Percentiles rank a stretch among this genome's conserved stretches.
These are phyloP conservation scores for Pseudogymnoascus sp. DNA, from an alignment of 2,329 filamentous ascomycete genomes.

Conservation along the genomic window DNA sequence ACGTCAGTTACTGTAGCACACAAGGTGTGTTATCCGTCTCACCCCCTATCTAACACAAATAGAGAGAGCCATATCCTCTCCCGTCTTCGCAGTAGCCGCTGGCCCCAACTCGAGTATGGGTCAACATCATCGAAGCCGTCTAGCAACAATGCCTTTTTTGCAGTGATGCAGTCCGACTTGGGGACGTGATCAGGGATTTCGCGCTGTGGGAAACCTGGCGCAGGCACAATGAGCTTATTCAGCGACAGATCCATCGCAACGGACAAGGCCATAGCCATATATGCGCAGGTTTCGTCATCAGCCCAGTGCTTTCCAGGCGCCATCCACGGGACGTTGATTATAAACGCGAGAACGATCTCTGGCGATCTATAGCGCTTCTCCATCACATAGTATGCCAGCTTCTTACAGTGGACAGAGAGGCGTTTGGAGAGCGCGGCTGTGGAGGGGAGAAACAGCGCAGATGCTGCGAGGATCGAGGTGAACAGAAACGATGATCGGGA, in stretches of 20 bases:
- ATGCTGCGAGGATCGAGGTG: slow-evolving; percentile 61
- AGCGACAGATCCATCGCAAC: slow-evolving; percentile 62
- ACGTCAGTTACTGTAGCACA: slow-evolving; percentile 17
- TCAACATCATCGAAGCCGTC: slow-evolving; percentile 61
- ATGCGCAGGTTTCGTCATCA: slow-evolving; percentile 65
- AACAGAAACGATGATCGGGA: slow-evolving; percentile 62
- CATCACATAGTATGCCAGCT: slow-evolving; percentile 55
- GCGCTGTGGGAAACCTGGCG: slow-evolving; percentile 38
- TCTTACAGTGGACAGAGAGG: slow-evolving; percentile 55
- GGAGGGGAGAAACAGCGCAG: slow-evolving; percentile 58
- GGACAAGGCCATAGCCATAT: slow-evolving; percentile 60
- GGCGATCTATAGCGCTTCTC: slow-evolving; percentile 57
- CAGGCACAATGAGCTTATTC: slow-evolving; percentile 59
- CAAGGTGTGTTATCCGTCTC: slow-evolving; percentile 15
- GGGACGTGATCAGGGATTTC: slow-evolving; percentile 43
- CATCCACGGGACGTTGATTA: slow-evolving; percentile 73
- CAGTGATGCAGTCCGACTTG: slow-evolving; percentile 60
- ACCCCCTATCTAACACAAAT: slow-evolving; percentile 65
- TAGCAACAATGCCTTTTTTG: slow-evolving; percentile 54
- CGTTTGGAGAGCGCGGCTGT: slow-evolving; percentile 57
- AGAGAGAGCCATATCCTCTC: slow-evolving; percentile 65
- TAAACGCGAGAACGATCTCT: slow-evolving; percentile 66
- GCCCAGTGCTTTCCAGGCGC: slow-evolving; percentile 58
- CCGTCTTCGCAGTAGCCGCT: slow-evolving; percentile 52
- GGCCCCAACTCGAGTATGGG: slow-evolving; percentile 50